A percentile compares a stretch with the other conserved stretches of the same genome.
phyloP scores from a whole-genome alignment of 2,329 filamentous ascomycete species.

The Camillea tinctor region DNA sequence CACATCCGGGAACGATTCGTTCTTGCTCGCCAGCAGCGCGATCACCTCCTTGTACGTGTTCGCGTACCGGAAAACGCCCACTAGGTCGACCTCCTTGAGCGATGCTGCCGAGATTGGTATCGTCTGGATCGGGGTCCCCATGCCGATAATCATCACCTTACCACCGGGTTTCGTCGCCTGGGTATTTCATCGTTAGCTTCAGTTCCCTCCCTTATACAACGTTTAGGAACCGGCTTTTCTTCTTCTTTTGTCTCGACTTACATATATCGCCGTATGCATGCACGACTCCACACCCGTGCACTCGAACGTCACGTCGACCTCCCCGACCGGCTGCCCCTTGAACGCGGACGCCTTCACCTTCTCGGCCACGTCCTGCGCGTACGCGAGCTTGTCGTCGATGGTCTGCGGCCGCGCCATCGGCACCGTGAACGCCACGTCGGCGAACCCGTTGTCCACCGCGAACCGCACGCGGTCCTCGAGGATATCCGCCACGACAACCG shows the following conservation, averaged over 20 bases:
- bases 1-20: conserved; percentile 60
- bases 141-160: conserved; percentile 73
- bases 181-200: neutral
- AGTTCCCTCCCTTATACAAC: neutral
- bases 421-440: conserved; percentile 51
- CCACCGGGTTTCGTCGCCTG: conserved; percentile 64
- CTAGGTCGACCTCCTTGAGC: conserved; percentile 71
- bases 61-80: conserved; percentile 76
- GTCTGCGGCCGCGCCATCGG: conserved; percentile 47
- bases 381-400: conserved; percentile 52
- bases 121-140: conserved; percentile 75
- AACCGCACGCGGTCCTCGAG: conserved; percentile 57
- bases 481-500: conserved; percentile 56
- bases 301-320: conserved; percentile 70
- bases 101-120: conserved; percentile 71
- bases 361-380: conserved; percentile 49
- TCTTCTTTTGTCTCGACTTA: conserved; percentile 37
- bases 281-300: conserved; percentile 78
- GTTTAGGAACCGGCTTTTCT: no score
- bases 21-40: conserved; percentile 47
- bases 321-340: conserved; percentile 49
- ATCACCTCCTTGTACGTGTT: conserved; percentile 67
- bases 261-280: conserved; percentile 72
- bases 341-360: conserved; percentile 37
- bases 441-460: conserved; percentile 54